Conservation (phyloP, 1,284 basidiomycete genomes). For the Puccinia novopanici region DNA sequence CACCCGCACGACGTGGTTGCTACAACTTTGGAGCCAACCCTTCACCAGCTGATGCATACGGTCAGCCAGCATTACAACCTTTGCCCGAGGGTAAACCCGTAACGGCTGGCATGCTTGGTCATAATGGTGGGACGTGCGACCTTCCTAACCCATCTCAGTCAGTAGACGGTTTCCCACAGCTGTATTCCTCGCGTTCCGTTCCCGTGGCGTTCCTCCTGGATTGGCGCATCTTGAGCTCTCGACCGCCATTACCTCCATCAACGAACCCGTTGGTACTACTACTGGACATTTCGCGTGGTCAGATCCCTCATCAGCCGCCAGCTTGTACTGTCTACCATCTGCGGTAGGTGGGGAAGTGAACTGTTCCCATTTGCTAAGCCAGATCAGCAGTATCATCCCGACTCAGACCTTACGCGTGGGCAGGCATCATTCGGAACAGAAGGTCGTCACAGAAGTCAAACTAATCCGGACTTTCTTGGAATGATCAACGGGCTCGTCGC, state of each 20-base stretch:
- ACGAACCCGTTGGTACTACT: not conserved
- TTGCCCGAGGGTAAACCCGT: not conserved
- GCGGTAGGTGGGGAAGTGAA: not conserved
- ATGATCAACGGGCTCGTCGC: slow-evolving; percentile 6
- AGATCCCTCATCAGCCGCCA: slow-evolving; percentile 26
- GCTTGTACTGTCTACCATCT: not conserved
- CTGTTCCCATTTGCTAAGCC: slow-evolving; percentile 15
- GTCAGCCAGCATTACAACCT: not conserved
- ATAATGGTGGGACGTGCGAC: not conserved
- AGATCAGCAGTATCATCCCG: slow-evolving; percentile 29
- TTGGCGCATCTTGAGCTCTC: slow-evolving; percentile 27
- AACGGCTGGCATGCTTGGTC: not conserved
- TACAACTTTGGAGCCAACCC: slow-evolving; percentile 44
- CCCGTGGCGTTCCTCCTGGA: slow-evolving; percentile 9
- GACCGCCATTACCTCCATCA: not conserved
- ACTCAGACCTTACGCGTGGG: not conserved
- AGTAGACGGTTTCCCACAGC: slow-evolving; percentile 11
- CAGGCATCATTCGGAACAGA: not conserved
- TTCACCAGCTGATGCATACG: slow-evolving; percentile 10
- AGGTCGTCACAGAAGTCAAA: slow-evolving; percentile 37
- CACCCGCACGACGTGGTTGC: slow-evolving; percentile 9
- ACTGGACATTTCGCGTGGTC: slow-evolving; percentile 31
- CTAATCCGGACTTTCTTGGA: slow-evolving; percentile 39
- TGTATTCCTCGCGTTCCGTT: slow-evolving; percentile 24
- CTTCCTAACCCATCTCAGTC: not conserved